Conservation (phyloP, 1,284 basidiomycete genomes). For the Anthracocystis walkeri region DNA sequence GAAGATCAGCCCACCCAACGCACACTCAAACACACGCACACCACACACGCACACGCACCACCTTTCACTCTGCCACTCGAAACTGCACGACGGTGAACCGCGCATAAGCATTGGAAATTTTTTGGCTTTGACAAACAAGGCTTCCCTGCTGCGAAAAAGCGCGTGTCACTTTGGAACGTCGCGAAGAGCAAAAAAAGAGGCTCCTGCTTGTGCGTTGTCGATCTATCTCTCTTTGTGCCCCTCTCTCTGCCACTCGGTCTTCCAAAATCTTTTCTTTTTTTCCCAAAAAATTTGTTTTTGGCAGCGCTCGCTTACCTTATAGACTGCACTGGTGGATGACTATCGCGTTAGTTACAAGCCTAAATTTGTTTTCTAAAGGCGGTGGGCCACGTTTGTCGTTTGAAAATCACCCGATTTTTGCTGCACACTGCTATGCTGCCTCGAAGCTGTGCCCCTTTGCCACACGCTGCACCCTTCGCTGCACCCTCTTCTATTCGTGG, state of each 20-base stretch:
- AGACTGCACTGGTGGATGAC: not conserved
- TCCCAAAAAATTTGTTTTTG: not conserved
- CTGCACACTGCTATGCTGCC: not conserved
- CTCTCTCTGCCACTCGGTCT: not conserved
- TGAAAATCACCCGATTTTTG: slow-evolving; percentile 7
- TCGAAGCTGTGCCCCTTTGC: too few species aligned
- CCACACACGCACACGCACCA: not conserved
- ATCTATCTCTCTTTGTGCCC: not conserved
- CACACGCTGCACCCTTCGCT: too few species aligned
- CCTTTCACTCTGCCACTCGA: not conserved
- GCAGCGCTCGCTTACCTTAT: slow-evolving; percentile 2
- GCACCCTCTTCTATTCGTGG: too few species aligned
- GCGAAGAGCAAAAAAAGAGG: not conserved
- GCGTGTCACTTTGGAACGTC: slow-evolving; percentile 7
- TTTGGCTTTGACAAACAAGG: not conserved
- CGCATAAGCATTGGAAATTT: not conserved
- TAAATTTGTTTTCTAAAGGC: not conserved
- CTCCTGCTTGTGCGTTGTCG: not conserved
- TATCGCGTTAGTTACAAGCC: too few species aligned
- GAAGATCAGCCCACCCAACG: slow-evolving; percentile 12
- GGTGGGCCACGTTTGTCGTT: not conserved
- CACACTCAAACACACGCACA: not conserved
- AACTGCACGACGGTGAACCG: too few species aligned
- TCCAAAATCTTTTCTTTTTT: not conserved
- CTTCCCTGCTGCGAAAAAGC: not conserved